phyloP scores from a whole-genome alignment of 108 stramenopile genomes.

The Fragilaria crotonensis region DNA sequence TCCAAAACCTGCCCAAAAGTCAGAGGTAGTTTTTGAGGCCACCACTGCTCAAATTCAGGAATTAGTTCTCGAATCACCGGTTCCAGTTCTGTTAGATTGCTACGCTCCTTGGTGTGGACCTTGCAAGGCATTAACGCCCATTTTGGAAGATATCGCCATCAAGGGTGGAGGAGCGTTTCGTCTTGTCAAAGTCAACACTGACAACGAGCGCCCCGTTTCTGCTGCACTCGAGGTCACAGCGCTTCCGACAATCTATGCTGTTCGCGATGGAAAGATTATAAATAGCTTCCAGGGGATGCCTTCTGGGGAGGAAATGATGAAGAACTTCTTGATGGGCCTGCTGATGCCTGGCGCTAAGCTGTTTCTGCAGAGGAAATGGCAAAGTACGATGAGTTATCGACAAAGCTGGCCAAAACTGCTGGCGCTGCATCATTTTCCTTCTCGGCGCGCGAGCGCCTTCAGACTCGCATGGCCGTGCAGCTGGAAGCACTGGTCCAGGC shows the following conservation, averaged over 20 bases:
- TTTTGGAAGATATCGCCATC: conserved; percentile 75
- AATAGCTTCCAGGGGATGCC: conserved; percentile 83
- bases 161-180: conserved; percentile 77
- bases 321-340: conserved; percentile 80
- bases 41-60: conserved; percentile 62
- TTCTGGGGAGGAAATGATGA: conserved; percentile 50
- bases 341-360: conserved; percentile 46
- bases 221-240: conserved; percentile 71
- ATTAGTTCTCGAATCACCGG: conserved; percentile 78
- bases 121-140: conserved; percentile 77
- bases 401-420: conserved; percentile 59
- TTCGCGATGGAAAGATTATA: conserved; percentile 71
- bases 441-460: conserved; percentile 60
- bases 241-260: conserved; percentile 80
- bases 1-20: conserved; percentile 50
- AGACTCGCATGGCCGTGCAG: conserved; percentile 35
- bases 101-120: conserved; percentile 83
- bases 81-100: conserved; percentile 77
- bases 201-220: conserved; percentile 62
- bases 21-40: conserved; percentile 75
- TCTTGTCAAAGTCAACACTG: conserved; percentile 82
- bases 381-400: conserved; percentile 54
- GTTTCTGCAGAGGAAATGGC: conserved; percentile 42
- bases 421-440: conserved; percentile 73
- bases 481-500: conserved; percentile 55